Conservation (phyloP, 495 filamentous ascomycete genomes). For the Podospora tetraspora region DNA sequence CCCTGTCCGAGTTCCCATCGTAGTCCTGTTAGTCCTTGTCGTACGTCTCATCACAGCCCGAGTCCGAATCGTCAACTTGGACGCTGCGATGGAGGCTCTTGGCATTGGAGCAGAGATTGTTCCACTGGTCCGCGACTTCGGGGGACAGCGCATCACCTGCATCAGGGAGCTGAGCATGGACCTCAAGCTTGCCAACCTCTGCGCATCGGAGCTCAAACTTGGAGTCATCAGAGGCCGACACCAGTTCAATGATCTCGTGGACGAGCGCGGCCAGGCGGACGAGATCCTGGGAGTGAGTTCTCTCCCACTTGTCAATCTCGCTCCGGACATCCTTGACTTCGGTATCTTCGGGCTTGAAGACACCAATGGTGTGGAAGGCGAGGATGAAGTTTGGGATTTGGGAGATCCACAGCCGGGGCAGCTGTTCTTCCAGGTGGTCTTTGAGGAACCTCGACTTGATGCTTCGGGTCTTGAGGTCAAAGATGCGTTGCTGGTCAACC, state of each 20-base stretch:
- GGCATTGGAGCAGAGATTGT: not conserved
- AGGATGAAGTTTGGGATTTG: conserved; percentile 60
- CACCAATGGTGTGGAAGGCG: conserved; percentile 51
- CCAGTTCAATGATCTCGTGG: conserved; percentile 38
- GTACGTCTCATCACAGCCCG: not conserved
- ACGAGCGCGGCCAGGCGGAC: conserved; percentile 39
- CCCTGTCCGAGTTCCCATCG: not conserved
- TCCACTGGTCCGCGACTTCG: not conserved
- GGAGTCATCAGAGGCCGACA: not conserved
- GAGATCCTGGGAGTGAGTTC: conserved; percentile 35
- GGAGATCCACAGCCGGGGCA: conserved; percentile 54
- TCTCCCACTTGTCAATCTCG: conserved; percentile 52
- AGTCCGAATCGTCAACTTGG: not conserved
- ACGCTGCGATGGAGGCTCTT: not conserved
- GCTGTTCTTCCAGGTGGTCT: conserved; percentile 37
- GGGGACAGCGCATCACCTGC: conserved; percentile 13
- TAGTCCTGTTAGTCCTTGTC: not conserved
- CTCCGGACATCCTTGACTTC: conserved; percentile 39
- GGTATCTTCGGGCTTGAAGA: conserved; percentile 47
- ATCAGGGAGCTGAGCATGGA: conserved; percentile 10
- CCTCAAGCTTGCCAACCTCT: conserved; percentile 13
- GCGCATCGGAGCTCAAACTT: conserved; percentile 17
- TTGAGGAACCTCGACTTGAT: conserved; percentile 23
- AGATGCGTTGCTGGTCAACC: conserved; percentile 48
- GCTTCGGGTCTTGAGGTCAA: conserved; percentile 64